Evolutionary conservation across 2,329 filamentous ascomycete species (phyloP).

Genomic region (Monosporascus sp.): DNA sequence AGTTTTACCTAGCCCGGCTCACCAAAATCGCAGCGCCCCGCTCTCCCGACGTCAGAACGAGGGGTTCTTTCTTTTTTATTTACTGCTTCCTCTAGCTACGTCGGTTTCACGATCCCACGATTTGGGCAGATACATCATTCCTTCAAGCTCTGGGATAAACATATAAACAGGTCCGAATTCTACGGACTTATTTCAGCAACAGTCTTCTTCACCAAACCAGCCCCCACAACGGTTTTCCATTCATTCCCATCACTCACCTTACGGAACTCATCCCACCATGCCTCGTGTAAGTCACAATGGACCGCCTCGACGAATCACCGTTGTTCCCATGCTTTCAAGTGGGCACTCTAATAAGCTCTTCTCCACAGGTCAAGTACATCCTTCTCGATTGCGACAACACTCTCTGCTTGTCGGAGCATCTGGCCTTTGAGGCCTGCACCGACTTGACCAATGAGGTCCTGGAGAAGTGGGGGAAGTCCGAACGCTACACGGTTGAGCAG

Average conservation of each 20-base stretch:
- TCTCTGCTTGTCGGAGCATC: conserved; percentile 68
- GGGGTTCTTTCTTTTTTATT: not conserved
- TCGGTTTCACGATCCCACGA: not conserved
- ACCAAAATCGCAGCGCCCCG: not conserved
- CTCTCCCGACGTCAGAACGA: not conserved
- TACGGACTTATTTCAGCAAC: not conserved
- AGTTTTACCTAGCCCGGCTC: not conserved
- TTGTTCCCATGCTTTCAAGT: not conserved
- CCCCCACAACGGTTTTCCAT: not conserved
- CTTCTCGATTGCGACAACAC: conserved; percentile 68
- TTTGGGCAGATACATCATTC: not conserved
- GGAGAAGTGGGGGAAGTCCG: conserved; percentile 52
- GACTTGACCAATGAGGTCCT: conserved; percentile 71
- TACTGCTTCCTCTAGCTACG: not conserved
- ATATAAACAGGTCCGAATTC: not conserved
- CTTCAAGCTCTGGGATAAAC: not conserved
- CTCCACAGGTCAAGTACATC: conserved; percentile 51
- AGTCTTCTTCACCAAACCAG: not conserved
- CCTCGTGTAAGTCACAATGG: conserved; percentile 22
- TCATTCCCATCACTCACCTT: not conserved
- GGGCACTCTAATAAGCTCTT: conserved; percentile 7
- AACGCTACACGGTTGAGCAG: conserved; percentile 63
- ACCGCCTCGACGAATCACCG: not conserved
- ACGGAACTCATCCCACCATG: conserved; percentile 18
- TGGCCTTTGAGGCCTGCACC: conserved; percentile 73